Percentiles rank a stretch among this genome's conserved stretches.
Evolutionary conservation across 1,284 basidiomycete species (phyloP).

Genomic region (Melampsora americana): DNA sequence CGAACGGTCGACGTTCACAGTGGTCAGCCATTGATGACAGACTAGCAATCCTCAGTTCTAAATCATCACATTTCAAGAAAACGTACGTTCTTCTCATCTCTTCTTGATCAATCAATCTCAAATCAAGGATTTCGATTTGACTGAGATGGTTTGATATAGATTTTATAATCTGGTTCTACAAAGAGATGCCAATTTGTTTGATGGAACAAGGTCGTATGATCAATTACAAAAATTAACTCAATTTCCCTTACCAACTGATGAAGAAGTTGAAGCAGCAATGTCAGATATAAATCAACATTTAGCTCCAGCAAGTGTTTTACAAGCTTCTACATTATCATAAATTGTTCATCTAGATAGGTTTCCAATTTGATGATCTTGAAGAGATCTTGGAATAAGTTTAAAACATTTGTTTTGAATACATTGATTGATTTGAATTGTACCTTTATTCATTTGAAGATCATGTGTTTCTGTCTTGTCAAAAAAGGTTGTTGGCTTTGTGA

Average conservation of each 20-base stretch:
- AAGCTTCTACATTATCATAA: slow-evolving; percentile 9
- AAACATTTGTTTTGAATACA: too few species aligned
- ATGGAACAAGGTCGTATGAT: slow-evolving; percentile 2
- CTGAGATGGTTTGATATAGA: not conserved
- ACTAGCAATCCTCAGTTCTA: not conserved
- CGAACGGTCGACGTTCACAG: slow-evolving; percentile 1
- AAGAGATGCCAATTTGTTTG: not conserved
- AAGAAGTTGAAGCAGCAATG: slow-evolving; percentile 2
- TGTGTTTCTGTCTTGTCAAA: too few species aligned
- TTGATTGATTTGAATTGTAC: too few species aligned
- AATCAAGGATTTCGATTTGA: not conserved
- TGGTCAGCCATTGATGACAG: slow-evolving; percentile 6
- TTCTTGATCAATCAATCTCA: too few species aligned
- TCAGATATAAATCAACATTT: not conserved
- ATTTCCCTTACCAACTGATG: not conserved
- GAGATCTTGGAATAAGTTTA: too few species aligned
- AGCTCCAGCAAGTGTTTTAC: slow-evolving; percentile 44
- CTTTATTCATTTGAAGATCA: too few species aligned
- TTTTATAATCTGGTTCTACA: slow-evolving; percentile 4
- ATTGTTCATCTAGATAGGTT: too few species aligned
- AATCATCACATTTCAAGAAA: not conserved
- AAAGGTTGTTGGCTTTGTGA: too few species aligned
- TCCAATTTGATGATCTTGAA: too few species aligned
- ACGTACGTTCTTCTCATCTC: not conserved
- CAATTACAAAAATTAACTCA: not conserved